Conservation (phyloP, 768 basidiomycete genomes). For the Cystobasidium onofrii region DNA sequence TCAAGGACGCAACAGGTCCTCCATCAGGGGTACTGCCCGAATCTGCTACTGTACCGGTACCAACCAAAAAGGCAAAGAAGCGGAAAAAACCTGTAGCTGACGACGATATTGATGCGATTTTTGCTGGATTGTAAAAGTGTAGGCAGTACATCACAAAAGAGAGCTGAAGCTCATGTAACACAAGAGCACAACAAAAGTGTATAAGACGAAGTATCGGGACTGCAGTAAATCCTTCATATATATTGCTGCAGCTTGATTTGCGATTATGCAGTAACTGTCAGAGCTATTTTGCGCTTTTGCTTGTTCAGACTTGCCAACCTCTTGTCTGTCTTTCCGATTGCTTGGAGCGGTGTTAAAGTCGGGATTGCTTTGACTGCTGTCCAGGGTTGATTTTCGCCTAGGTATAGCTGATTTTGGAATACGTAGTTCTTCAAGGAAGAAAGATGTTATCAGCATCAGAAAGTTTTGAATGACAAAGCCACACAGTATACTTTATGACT, state of each 20-base stretch:
- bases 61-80: conserved; percentile 11
- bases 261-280: conserved; percentile 19
- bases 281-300: background rate
- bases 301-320: background rate
- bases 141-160: too few species aligned
- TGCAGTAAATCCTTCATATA: too few species aligned
- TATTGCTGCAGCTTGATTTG: background rate
- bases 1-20: too few species aligned
- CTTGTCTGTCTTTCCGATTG: background rate
- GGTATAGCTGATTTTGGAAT: conserved; percentile 1
- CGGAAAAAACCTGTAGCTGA: conserved; percentile 10
- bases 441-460: too few species aligned
- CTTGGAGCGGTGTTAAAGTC: conserved; percentile 6
- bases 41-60: background rate
- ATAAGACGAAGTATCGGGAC: too few species aligned
- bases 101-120: conserved; percentile 29
- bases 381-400: background rate
- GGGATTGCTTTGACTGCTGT: conserved; percentile 19
- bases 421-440: conserved; percentile 28
- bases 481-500: too few species aligned
- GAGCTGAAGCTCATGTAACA: too few species aligned
- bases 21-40: too few species aligned
- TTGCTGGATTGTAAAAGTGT: conserved; percentile 12
- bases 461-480: too few species aligned
- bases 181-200: too few species aligned